A percentile compares a stretch with the other conserved stretches of the same genome.
Conservation (phyloP, 495 filamentous ascomycete species). For the Podospora pseudoanserina region DNA sequence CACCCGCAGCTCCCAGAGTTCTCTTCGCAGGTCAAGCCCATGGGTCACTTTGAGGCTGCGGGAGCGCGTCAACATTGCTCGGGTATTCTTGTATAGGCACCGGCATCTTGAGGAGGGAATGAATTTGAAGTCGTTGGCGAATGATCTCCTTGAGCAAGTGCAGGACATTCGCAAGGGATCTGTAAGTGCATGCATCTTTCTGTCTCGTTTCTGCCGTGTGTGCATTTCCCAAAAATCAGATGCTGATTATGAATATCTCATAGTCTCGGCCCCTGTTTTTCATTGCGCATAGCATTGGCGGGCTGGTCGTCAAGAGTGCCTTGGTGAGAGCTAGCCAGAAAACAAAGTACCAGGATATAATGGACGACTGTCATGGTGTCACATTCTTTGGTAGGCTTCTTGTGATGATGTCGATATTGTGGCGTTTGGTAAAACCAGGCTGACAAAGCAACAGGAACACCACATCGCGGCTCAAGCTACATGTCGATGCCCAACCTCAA, state of each 20-base stretch:
- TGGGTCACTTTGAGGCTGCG: slow-evolving; percentile 46
- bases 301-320: slow-evolving; percentile 57
- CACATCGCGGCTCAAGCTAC: slow-evolving; percentile 64
- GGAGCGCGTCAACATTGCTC: slow-evolving; percentile 37
- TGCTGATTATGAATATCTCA: not conserved
- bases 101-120: slow-evolving; percentile 47
- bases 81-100: slow-evolving; percentile 56
- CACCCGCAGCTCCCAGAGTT: slow-evolving; percentile 5
- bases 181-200: slow-evolving; percentile 19
- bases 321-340: slow-evolving; percentile 48
- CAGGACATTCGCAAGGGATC: slow-evolving; percentile 35
- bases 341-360: slow-evolving; percentile 38
- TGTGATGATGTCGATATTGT: not conserved
- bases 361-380: slow-evolving; percentile 58
- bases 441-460: slow-evolving; percentile 44
- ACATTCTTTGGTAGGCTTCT: slow-evolving; percentile 50
- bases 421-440: not conserved
- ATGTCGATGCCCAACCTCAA: slow-evolving; percentile 56
- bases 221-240: not conserved
- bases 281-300: slow-evolving; percentile 64
- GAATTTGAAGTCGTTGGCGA: slow-evolving; percentile 48
- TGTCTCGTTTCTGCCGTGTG: not conserved
- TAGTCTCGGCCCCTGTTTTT: slow-evolving; percentile 55
- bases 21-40: slow-evolving; percentile 21
- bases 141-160: slow-evolving; percentile 48